Base-by-base conservation (phyloP, 2,329 filamentous ascomycete species). In the Chaetomium sp. region DNA sequence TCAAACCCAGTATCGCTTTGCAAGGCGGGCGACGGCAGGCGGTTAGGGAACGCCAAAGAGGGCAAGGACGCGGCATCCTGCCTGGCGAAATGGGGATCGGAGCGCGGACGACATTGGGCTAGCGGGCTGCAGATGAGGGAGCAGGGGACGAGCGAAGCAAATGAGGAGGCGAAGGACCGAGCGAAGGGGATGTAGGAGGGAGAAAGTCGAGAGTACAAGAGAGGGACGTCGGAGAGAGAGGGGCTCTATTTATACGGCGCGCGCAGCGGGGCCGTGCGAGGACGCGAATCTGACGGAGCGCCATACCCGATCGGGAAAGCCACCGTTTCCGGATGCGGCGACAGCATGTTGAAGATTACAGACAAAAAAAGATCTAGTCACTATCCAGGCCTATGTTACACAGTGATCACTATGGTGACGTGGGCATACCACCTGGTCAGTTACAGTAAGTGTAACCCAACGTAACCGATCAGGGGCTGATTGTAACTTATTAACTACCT, bases 211-310 rank as follows among this genome's bases (percentile, higher is more conserved):
- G 46, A 42, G 38, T 54, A 54, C 46, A 49, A 54, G 32, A 43
- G 38, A 54, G 52, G 45, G 53, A 55, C 53, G 53, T 54, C 35
- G 45, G 45, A 54, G 47, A 49, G 47, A n/a, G 35, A 49, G 47
- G 34, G 33, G 44, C 44, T 35, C 44, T 36, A 47, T 47, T 45
- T 45, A 45, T 45, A 10, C 43, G 43, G 19, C 43, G 19, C 19
- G 43, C 43, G 19, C 43, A 32, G 43, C 43, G n/a, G 43, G 43
- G 19, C 43, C 43, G 43, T 45, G 43, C 43, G 19, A 45, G 43
- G 43, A 41, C 38, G 38, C 38, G 40, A n/a, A n/a, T n/a, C n/a
- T n/a, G n/a, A n/a, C n/a, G n/a, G n/a, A n/a, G n/a, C n/a, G n/a
- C n/a, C n/a, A n/a, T n/a, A n/a, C n/a, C n/a, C n/a, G n/a, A n/a